Conservation (phyloP, 192 early-diverging fungal genomes). For the Umbelopsis sp. region DNA sequence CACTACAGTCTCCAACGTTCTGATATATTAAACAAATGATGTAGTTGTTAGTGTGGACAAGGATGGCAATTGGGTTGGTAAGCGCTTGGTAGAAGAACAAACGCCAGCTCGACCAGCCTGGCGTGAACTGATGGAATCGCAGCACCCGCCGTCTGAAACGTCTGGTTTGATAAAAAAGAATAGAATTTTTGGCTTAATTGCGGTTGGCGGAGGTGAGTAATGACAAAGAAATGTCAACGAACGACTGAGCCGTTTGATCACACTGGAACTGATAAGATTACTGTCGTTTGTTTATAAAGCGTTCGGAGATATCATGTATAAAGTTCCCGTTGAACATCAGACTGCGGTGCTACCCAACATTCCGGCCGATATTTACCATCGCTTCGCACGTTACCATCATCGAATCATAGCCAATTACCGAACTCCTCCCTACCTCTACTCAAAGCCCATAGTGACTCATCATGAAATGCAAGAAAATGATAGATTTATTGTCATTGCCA, state of each 20-base stretch:
- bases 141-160: conserved; percentile 30
- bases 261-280: conserved; percentile 43
- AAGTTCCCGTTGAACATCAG: conserved; percentile 49
- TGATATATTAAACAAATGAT: conserved; percentile 56
- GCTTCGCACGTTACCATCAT: conserved; percentile 42
- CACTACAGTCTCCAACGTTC: conserved; percentile 38
- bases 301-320: conserved; percentile 72
- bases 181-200: conserved; percentile 33
- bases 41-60: conserved; percentile 75
- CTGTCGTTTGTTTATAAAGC: conserved; percentile 64
- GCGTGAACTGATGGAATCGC: conserved; percentile 47
- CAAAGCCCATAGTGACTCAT: conserved; percentile 68
- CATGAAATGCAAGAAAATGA: conserved; percentile 64
- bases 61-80: conserved; percentile 53
- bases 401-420: conserved; percentile 45
- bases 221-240: not conserved
- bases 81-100: conserved; percentile 66
- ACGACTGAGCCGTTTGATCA: not conserved
- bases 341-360: conserved; percentile 51
- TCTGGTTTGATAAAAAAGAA: conserved; percentile 21
- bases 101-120: conserved; percentile 37
- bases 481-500: conserved; percentile 76
- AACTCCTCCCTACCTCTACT: conserved; percentile 78
- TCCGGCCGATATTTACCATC: conserved; percentile 37
- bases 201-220: conserved; percentile 37